Evolutionary conservation across 768 basidiomycete species (phyloP).

Genomic region (Tulasnella calospora): DNA sequence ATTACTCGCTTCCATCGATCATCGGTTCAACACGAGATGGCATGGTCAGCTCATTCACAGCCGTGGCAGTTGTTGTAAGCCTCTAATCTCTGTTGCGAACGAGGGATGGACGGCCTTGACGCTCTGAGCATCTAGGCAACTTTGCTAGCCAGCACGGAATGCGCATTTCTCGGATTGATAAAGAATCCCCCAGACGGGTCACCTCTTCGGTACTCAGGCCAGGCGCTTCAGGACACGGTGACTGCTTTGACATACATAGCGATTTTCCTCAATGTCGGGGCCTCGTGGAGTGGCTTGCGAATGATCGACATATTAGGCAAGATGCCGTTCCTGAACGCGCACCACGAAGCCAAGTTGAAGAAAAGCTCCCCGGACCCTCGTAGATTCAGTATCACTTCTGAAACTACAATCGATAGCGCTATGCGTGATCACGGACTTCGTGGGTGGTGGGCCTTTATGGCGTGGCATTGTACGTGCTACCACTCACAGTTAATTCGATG

Average conservation of each 20-base stretch:
- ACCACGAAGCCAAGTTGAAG: neutral
- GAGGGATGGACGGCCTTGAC: too few relatives aligned
- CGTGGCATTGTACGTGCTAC: neutral
- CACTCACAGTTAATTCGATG: neutral
- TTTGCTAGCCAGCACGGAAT: neutral
- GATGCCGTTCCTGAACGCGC: neutral
- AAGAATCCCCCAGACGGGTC: neutral
- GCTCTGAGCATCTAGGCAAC: too few relatives aligned
- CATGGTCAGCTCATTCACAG: neutral
- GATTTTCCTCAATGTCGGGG: neutral
- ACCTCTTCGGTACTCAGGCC: neutral
- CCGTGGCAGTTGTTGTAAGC: neutral
- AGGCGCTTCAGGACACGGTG: neutral
- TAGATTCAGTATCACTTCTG: neutral
- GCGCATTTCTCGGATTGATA: neutral
- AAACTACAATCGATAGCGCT: neutral
- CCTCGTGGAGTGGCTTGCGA: neutral
- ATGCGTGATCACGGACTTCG: neutral
- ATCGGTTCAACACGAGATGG: neutral
- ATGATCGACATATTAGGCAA: neutral
- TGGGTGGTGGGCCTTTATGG: neutral
- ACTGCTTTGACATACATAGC: neutral
- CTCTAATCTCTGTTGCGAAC: neutral
- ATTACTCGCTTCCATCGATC: neutral
- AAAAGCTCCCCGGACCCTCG: neutral